Percentiles rank a stretch among this genome's conserved stretches.
phyloP scores from a whole-genome alignment of 1,284 basidiomycete species.

The Ceratobasidium sp. region DNA sequence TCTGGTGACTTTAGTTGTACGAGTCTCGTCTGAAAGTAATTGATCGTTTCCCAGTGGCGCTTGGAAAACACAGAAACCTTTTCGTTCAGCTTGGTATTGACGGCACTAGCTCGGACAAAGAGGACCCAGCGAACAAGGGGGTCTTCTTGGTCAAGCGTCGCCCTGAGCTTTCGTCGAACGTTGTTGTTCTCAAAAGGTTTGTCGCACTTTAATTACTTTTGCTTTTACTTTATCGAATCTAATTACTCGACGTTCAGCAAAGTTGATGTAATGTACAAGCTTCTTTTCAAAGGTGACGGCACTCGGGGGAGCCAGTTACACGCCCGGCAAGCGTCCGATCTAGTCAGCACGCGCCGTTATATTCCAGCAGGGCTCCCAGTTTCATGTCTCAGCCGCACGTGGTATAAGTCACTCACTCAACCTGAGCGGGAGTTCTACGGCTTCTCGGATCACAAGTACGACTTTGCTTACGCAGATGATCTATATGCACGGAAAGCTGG shows the following conservation, averaged over 20 bases:
- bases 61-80: neutral
- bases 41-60: neutral
- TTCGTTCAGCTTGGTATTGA: conserved; percentile 1
- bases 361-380: neutral
- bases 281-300: conserved; percentile 2
- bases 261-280: neutral
- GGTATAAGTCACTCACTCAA: neutral
- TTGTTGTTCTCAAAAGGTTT: neutral
- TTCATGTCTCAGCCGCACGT: conserved; percentile 2
- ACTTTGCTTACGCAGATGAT: neutral
- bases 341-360: neutral
- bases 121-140: neutral
- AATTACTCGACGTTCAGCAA: neutral
- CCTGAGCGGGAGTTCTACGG: conserved; percentile 6
- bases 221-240: neutral
- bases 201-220: neutral
- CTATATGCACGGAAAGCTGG: neutral
- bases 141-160: neutral
- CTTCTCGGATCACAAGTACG: neutral
- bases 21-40: neutral
- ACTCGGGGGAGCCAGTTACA: conserved; percentile 7
- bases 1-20: neutral
- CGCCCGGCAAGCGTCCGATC: neutral
- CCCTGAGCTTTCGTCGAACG: neutral
- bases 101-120: conserved; percentile 7